phyloP scores from a whole-genome alignment of 1,139 yeast species.

The Candida sp. region DNA sequence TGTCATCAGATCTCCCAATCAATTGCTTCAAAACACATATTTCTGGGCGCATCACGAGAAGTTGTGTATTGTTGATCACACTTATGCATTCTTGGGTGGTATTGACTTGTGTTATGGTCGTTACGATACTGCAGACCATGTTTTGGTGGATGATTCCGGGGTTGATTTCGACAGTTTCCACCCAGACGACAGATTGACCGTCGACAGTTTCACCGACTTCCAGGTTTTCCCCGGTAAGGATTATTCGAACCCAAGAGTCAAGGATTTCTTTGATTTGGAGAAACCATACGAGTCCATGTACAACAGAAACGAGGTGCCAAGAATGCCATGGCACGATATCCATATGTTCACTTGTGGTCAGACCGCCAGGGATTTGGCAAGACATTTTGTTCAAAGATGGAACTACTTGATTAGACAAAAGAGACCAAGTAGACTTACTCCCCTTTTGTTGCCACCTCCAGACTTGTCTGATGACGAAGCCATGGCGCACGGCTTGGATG shows the following conservation, averaged over 20 bases:
- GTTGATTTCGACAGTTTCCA: conserved; percentile 41
- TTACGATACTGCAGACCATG: conserved; percentile 97
- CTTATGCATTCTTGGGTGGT: conserved; percentile 93
- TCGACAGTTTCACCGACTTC: conserved; percentile 45
- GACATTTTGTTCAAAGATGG: conserved; percentile 99
- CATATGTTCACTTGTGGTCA: conserved; percentile 98
- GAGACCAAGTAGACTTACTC: conserved; percentile 93
- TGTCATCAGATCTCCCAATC: conserved; percentile 95
- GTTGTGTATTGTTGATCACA: conserved; percentile 83
- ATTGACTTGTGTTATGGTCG: conserved; percentile 96
- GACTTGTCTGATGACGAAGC: conserved; percentile 81
- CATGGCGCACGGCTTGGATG: conserved; percentile 63
- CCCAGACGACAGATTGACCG: conserved; percentile 28
- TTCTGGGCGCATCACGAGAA: conserved; percentile 99
- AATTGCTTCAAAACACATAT: conserved; percentile 87
- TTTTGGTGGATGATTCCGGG: conserved; percentile 73
- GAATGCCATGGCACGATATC: conserved; percentile 99
- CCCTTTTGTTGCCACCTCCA: conserved; percentile 90
- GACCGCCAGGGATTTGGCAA: conserved; percentile 87
- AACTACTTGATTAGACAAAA: conserved; percentile 91
- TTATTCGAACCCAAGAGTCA: conserved; percentile 93
- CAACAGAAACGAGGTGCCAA: conserved; percentile 77
- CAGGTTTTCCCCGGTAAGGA: conserved; percentile 97
- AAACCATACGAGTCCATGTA: conserved; percentile 94
- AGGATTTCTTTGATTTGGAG: conserved; percentile 82